These are phyloP conservation scores for Mycena venus DNA, from an alignment of 768 basidiomycete genomes.

Conservation along the genomic window DNA sequence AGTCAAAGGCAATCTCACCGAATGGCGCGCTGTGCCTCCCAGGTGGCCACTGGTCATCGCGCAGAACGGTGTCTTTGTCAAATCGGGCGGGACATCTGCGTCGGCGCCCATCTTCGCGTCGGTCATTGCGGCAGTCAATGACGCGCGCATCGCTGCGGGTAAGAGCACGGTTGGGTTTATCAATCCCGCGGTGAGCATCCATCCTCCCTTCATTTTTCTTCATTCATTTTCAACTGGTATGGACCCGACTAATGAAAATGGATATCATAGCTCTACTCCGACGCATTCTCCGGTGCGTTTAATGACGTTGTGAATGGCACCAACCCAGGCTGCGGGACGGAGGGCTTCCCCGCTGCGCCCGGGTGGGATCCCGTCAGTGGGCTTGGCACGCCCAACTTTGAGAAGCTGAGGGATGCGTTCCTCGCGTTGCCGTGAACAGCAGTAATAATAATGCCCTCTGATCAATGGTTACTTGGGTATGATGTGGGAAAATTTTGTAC, in stretches of 20 bases:
- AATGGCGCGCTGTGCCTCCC: too few species aligned
- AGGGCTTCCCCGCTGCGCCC: conserved; percentile 23
- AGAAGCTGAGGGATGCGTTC: conserved; percentile 20
- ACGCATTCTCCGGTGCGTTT: conserved; percentile 3
- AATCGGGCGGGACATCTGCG: conserved; percentile 57
- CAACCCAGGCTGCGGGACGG: conserved; percentile 10
- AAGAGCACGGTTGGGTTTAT: conserved; percentile 54
- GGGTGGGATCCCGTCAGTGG: conserved; percentile 23
- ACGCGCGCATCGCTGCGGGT: conserved; percentile 50
- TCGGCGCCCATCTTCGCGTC: conserved; percentile 58
- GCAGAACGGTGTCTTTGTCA: conserved; percentile 6
- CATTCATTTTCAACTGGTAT: too few species aligned
- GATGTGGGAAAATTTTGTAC: too few species aligned
- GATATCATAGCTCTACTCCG: conserved; percentile 15
- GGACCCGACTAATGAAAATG: too few species aligned
- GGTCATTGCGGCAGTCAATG: conserved; percentile 59
- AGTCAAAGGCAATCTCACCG: too few species aligned
- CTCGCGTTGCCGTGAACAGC: conserved; percentile 22
- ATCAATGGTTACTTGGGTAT: too few species aligned
- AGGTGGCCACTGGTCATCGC: conserved; percentile 24
- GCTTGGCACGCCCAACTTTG: conserved; percentile 24
- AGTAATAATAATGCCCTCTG: too few species aligned
- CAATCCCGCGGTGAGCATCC: conserved; percentile 45
- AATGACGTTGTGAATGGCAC: conserved; percentile 16
- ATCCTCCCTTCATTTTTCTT: background rate